A percentile compares a stretch with the other conserved stretches of the same genome.
phyloP scores from a whole-genome alignment of 148 eudicot genomes.

The Oxyria digyna region DNA sequence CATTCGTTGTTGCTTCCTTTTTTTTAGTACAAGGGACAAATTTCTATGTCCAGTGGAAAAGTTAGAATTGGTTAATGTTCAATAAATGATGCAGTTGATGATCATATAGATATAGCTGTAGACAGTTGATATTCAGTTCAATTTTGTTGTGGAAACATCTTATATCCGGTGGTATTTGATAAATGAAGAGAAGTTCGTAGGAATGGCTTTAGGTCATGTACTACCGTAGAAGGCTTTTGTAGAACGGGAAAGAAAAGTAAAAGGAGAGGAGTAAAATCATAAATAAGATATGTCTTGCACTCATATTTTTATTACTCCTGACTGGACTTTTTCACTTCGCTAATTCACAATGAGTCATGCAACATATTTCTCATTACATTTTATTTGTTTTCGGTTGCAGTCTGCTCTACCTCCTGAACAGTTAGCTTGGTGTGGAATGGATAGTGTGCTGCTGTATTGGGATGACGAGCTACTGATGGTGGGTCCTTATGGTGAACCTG shows the following conservation, averaged over 20 bases:
- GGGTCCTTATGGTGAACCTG: slow-evolving; percentile 91
- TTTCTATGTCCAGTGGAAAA: not conserved
- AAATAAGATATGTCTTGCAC: too few relatives aligned
- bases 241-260: not conserved
- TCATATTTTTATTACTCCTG: too few relatives aligned
- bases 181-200: not conserved
- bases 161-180: not conserved
- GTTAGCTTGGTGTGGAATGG: slow-evolving; percentile 96
- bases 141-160: not conserved
- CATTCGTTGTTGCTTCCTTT: not conserved
- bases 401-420: slow-evolving; percentile 96
- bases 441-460: slow-evolving; percentile 88
- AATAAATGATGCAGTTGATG: not conserved
- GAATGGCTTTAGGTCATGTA: not conserved
- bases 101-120: not conserved
- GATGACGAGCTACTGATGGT: slow-evolving; percentile 96
- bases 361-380: not conserved
- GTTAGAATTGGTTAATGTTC: not conserved
- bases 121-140: not conserved
- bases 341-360: not conserved
- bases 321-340: not conserved
- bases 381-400: slow-evolving; percentile 26
- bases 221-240: not conserved
- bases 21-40: not conserved
- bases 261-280: too few relatives aligned